phyloP scores from a whole-genome alignment of 2,329 filamentous ascomycete genomes.

The Penicillium psychrosexuale region DNA sequence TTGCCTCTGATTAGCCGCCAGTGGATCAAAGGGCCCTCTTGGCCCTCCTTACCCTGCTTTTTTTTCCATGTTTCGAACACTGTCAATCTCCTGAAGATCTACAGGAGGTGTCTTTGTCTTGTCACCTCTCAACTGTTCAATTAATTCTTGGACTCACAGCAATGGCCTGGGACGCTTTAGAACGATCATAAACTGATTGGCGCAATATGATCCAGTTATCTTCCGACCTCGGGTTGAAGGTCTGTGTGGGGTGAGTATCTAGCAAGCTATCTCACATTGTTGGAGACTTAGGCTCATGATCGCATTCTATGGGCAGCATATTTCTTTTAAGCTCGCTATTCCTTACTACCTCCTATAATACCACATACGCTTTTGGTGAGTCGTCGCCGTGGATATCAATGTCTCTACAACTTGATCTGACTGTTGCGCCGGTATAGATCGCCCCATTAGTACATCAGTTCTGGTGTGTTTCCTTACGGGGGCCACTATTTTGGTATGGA shows the following conservation, averaged over 20 bases:
- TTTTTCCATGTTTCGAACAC: slow-evolving; percentile 7
- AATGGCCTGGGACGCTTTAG: slow-evolving; percentile 12
- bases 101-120: slow-evolving; percentile 8
- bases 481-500: slow-evolving; percentile 36
- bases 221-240: slow-evolving; percentile 31
- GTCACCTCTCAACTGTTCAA: slow-evolving; percentile 1
- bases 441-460: slow-evolving; percentile 45
- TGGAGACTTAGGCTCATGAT: slow-evolving; percentile 19
- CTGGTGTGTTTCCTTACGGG: slow-evolving; percentile 43
- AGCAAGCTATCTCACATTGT: slow-evolving; percentile 2
- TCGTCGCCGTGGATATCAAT: neutral
- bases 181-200: slow-evolving; percentile 9
- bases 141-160: slow-evolving; percentile 6
- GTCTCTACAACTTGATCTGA: slow-evolving; percentile 13
- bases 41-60: slow-evolving; percentile 6
- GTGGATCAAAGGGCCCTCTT: neutral
- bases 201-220: slow-evolving; percentile 29
- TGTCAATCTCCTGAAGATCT: slow-evolving; percentile 23
- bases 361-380: slow-evolving; percentile 43
- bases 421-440: slow-evolving; percentile 34
- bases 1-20: slow-evolving; percentile 14
- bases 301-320: slow-evolving; percentile 18
- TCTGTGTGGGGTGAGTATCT: slow-evolving; percentile 32
- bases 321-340: slow-evolving; percentile 37
- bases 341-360: slow-evolving; percentile 34